phyloP scores from a whole-genome alignment of 78 protist genomes.

The Dictyostelium brefeldianum region DNA sequence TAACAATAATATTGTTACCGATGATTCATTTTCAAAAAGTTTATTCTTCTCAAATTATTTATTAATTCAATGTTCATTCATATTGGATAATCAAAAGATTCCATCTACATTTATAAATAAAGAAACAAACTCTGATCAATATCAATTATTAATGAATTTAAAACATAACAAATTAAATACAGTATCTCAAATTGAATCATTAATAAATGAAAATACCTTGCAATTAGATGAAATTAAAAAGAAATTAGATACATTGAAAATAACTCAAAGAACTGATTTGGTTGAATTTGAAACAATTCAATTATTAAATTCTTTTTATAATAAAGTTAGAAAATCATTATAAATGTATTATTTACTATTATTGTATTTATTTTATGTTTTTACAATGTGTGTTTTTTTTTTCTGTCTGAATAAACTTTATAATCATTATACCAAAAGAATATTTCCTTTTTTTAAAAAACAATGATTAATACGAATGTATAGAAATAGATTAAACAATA shows the following conservation, averaged over 20 bases:
- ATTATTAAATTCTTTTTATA: constrained; percentile 28
- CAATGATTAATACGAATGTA: no score
- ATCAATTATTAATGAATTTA: background rate
- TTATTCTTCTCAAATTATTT: constrained; percentile 15
- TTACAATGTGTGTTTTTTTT: no score
- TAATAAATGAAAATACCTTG: background rate
- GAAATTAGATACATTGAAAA: constrained; percentile 9
- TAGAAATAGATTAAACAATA: no score
- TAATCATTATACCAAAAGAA: no score
- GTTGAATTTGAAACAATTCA: background rate
- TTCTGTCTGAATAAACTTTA: no score
- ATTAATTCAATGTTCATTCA: background rate
- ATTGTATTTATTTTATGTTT: no score
- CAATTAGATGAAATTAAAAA: background rate
- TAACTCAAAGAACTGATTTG: background rate
- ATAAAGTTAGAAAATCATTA: constrained; percentile 47
- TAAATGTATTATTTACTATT: background rate
- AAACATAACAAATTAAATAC: background rate
- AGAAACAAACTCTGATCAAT: background rate
- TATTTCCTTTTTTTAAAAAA: no score
- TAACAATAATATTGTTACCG: background rate
- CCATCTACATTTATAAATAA: background rate
- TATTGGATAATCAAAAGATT: background rate
- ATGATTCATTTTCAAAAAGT: background rate
- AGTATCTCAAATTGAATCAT: background rate